phyloP scores from a whole-genome alignment of 768 basidiomycete species.

The Nidularia pulvinata region DNA sequence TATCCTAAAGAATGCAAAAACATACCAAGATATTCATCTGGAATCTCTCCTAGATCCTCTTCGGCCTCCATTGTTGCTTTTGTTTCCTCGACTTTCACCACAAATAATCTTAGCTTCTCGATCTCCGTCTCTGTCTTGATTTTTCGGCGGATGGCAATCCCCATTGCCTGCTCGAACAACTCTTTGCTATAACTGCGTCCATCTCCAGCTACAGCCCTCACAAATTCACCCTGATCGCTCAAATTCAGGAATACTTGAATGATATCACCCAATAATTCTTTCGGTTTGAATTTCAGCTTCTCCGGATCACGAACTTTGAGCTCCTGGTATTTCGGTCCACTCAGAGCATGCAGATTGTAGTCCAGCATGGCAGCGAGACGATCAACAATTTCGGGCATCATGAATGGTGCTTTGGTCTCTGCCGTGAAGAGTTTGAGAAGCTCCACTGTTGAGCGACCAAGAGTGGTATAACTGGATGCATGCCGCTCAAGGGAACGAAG shows the following conservation, averaged over 20 bases:
- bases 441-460: conserved; percentile 88
- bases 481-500: conserved; percentile 82
- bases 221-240: conserved; percentile 76
- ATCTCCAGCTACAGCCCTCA: conserved; percentile 88
- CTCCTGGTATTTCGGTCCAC: conserved; percentile 86
- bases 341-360: conserved; percentile 88
- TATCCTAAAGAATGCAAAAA: conserved; percentile 4
- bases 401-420: conserved; percentile 89
- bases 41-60: conserved; percentile 89
- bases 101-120: conserved; percentile 65
- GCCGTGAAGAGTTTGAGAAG: conserved; percentile 91
- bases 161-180: conserved; percentile 79
- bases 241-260: conserved; percentile 91
- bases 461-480: conserved; percentile 83
- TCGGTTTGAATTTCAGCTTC: conserved; percentile 89
- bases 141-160: conserved; percentile 55
- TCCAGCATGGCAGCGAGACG: conserved; percentile 96
- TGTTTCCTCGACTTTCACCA: conserved; percentile 81
- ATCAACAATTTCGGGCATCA: conserved; percentile 96
- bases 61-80: conserved; percentile 84
- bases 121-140: conserved; percentile 84
- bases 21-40: conserved; percentile 94
- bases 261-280: conserved; percentile 79
- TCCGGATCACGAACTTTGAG: conserved; percentile 85
- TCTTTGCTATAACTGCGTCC: conserved; percentile 88